These are phyloP conservation scores for Drechmeria coniospora DNA, from an alignment of 2,329 filamentous ascomycete species.

Conservation along the genomic window DNA sequence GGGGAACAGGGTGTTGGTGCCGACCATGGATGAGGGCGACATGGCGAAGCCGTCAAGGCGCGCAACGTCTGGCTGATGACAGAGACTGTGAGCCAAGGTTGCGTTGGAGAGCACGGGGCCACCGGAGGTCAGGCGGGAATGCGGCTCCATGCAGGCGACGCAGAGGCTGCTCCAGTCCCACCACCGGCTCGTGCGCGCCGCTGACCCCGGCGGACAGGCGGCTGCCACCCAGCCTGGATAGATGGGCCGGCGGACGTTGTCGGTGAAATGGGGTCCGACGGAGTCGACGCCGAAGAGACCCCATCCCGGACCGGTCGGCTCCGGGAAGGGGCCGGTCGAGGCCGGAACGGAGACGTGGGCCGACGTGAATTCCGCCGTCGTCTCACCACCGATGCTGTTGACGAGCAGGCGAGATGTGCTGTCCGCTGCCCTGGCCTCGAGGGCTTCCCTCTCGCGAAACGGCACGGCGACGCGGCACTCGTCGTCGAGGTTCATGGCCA, in stretches of 20 bases:
- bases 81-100: constrained; percentile 36
- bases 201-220: constrained; percentile 30
- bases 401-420: neutral
- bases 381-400: neutral
- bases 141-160: constrained; percentile 17
- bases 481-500: constrained; percentile 62
- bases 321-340: neutral
- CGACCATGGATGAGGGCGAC: constrained; percentile 32
- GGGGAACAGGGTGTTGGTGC: constrained; percentile 34
- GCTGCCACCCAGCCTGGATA: constrained; percentile 21
- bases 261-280: constrained; percentile 6
- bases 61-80: constrained; percentile 30
- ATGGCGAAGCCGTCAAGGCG: constrained; percentile 36
- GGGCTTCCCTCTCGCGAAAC: constrained; percentile 37
- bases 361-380: neutral
- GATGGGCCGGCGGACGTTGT: constrained; percentile 12
- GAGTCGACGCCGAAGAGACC: neutral
- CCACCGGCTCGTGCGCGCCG: constrained; percentile 22
- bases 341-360: neutral
- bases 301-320: neutral
- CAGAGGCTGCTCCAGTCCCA: constrained; percentile 23
- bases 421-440: constrained; percentile 37
- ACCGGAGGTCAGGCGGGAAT: constrained; percentile 13
- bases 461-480: constrained; percentile 43
- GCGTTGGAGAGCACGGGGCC: constrained; percentile 36